Conservation (phyloP, 768 basidiomycete species). For the Lactarius quietus region DNA sequence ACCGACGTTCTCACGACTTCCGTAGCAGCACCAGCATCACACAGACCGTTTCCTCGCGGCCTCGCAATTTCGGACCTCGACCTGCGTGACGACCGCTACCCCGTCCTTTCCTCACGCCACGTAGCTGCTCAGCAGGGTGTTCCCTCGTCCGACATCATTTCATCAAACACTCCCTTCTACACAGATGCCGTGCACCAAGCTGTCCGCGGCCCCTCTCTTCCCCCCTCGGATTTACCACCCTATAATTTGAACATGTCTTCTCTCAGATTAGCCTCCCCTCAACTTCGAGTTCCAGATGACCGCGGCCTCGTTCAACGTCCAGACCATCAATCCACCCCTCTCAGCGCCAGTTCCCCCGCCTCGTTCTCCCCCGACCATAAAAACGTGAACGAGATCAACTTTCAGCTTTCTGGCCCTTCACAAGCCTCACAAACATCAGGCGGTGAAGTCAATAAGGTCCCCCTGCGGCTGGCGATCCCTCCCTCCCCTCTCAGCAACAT, state of each 20-base stretch:
- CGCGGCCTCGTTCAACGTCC: neutral
- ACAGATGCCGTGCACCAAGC: conserved; percentile 17
- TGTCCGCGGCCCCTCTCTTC: conserved; percentile 14
- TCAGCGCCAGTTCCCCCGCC: neutral
- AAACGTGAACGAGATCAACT: conserved; percentile 16
- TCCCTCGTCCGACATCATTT: neutral
- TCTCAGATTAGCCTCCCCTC: neutral
- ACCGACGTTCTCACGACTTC: conserved; percentile 33
- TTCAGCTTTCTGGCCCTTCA: conserved; percentile 14
- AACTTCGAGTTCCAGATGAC: conserved; percentile 9
- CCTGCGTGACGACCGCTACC: conserved; percentile 61
- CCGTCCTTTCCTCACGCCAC: conserved; percentile 32
- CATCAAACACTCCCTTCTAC: conserved; percentile 12
- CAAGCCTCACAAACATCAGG: conserved; percentile 25
- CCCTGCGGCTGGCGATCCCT: conserved; percentile 2
- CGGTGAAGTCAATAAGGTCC: conserved; percentile 2
- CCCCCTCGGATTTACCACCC: conserved; percentile 1
- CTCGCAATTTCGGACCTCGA: conserved; percentile 57
- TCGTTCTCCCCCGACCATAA: conserved; percentile 12
- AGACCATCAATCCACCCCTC: conserved; percentile 1
- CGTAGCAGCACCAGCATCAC: conserved; percentile 30
- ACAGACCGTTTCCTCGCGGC: conserved; percentile 46
- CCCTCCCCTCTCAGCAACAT: conserved; percentile 3
- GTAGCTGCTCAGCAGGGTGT: neutral
- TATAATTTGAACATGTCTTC: conserved; percentile 2